phyloP scores from a whole-genome alignment of 257 asterid genomes.

The Nicotiana obtusifolia region DNA sequence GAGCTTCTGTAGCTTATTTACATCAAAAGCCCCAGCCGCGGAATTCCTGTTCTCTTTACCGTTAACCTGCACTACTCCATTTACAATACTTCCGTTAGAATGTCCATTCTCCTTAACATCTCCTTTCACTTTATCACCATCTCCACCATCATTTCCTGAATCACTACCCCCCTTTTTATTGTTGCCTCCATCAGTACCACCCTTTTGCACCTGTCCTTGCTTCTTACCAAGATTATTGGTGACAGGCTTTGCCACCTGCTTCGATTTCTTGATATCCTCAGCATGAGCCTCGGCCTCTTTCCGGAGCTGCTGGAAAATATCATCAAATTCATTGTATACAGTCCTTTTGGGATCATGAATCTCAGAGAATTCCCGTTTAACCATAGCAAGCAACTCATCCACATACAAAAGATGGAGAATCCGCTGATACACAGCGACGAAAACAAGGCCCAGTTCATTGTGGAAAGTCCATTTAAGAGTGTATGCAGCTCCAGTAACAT shows the following conservation, averaged over 20 bases:
- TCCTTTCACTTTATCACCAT: conserved; percentile 35
- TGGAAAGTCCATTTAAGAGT: conserved; percentile 94
- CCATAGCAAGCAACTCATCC: conserved; percentile 78
- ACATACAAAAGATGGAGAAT: conserved; percentile 86
- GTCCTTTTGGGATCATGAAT: conserved; percentile 69
- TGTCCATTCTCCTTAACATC: conserved; percentile 43
- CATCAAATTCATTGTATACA: conserved; percentile 61
- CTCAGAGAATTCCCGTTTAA: conserved; percentile 63
- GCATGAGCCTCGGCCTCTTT: conserved; percentile 90
- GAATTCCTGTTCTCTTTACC: conserved; percentile 59
- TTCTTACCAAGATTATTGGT: conserved; percentile 47
- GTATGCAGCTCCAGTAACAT: conserved; percentile 78
- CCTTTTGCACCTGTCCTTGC: conserved; percentile 60
- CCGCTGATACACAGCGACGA: conserved; percentile 88
- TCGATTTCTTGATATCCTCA: conserved; percentile 73
- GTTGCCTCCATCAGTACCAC: conserved; percentile 52
- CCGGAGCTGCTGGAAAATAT: conserved; percentile 72
- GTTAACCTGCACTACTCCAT: conserved; percentile 32
- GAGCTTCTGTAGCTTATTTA: conserved; percentile 69
- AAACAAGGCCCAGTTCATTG: conserved; percentile 83
- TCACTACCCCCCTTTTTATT: conserved; percentile 63
- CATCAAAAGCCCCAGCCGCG: conserved; percentile 68
- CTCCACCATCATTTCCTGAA: conserved; percentile 54
- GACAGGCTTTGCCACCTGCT: conserved; percentile 54
- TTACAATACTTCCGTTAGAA: conserved; percentile 29